phyloP scores from a whole-genome alignment of 148 eudicot genomes.

The Vaccinium myrtillus region DNA sequence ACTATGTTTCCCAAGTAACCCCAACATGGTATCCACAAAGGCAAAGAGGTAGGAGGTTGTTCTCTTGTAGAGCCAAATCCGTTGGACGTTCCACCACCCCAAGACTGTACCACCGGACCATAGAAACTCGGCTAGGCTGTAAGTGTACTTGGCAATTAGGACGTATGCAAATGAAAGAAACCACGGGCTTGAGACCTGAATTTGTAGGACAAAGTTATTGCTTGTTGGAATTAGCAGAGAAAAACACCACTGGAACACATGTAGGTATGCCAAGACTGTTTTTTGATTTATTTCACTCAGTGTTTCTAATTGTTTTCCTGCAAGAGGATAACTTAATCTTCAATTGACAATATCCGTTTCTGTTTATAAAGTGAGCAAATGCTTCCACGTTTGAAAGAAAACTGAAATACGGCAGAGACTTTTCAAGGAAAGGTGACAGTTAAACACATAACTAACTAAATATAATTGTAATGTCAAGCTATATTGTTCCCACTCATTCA shows the following conservation, averaged over 20 bases:
- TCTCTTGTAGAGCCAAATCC: constrained; percentile 86
- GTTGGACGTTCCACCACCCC: constrained; percentile 89
- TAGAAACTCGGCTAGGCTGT: constrained; percentile 55
- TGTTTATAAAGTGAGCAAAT: too few relatives aligned
- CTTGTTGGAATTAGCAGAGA: not conserved
- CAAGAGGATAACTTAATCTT: too few relatives aligned
- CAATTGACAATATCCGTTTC: too few relatives aligned
- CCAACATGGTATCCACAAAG: constrained; percentile 39
- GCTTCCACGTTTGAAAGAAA: too few relatives aligned
- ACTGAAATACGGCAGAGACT: too few relatives aligned
- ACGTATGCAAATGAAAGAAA: constrained; percentile 62
- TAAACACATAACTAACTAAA: too few relatives aligned
- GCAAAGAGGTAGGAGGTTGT: constrained; percentile 68
- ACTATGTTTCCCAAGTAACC: constrained; percentile 45
- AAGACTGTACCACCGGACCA: constrained; percentile 46
- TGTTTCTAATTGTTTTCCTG: too few relatives aligned
- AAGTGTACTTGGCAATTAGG: constrained; percentile 29
- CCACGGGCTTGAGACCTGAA: constrained; percentile 68
- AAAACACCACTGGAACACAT: not conserved
- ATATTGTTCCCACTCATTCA: too few relatives aligned
- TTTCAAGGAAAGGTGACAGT: too few relatives aligned
- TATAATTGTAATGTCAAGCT: too few relatives aligned
- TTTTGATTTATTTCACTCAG: too few relatives aligned
- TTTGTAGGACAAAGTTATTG: not conserved
- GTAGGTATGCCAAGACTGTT: too few relatives aligned